Conservation (phyloP, 495 filamentous ascomycete genomes). For the Tuber indicum region DNA sequence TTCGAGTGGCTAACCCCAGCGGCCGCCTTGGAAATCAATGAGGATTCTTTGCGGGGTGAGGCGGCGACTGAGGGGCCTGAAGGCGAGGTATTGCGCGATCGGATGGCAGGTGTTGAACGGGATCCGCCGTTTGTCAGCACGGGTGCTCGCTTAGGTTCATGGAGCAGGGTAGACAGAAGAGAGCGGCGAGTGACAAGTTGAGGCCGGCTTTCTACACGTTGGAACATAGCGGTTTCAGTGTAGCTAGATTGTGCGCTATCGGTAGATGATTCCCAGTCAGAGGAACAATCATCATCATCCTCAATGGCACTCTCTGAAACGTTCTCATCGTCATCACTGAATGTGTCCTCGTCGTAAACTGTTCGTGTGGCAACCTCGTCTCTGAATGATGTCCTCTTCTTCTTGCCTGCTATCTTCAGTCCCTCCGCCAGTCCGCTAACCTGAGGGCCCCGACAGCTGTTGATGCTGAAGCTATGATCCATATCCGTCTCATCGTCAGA, state of each 20-base stretch:
- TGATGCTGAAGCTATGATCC: conserved; percentile 23
- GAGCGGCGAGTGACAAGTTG: conserved; percentile 82
- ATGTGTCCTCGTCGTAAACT: conserved; percentile 63
- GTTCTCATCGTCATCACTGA: conserved; percentile 63
- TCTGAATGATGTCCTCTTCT: conserved; percentile 81
- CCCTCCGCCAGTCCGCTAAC: conserved; percentile 29
- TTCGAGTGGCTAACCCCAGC: conserved; percentile 69
- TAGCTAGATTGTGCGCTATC: conserved; percentile 75
- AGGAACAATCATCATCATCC: conserved; percentile 73
- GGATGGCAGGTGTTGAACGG: conserved; percentile 74
- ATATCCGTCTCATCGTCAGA: conserved; percentile 32
- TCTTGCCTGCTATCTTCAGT: conserved; percentile 43
- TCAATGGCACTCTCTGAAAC: conserved; percentile 78
- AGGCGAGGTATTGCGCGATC: conserved; percentile 65
- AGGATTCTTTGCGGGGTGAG: conserved; percentile 54
- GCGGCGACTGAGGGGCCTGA: conserved; percentile 65
- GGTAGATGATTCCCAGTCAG: conserved; percentile 88
- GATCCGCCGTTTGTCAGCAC: conserved; percentile 61
- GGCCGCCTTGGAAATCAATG: conserved; percentile 23
- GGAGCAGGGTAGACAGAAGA: conserved; percentile 81
- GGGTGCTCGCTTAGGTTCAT: conserved; percentile 62
- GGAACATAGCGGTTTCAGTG: conserved; percentile 56
- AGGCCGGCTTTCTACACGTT: conserved; percentile 80
- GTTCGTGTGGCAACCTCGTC: conserved; percentile 64
- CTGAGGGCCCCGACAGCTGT: conserved; percentile 6